Evolutionary conservation across 1,139 yeast genomes (phyloP), one percentile per base, ranked within the genome.

Genomic region (Pichia sp.): DNA sequence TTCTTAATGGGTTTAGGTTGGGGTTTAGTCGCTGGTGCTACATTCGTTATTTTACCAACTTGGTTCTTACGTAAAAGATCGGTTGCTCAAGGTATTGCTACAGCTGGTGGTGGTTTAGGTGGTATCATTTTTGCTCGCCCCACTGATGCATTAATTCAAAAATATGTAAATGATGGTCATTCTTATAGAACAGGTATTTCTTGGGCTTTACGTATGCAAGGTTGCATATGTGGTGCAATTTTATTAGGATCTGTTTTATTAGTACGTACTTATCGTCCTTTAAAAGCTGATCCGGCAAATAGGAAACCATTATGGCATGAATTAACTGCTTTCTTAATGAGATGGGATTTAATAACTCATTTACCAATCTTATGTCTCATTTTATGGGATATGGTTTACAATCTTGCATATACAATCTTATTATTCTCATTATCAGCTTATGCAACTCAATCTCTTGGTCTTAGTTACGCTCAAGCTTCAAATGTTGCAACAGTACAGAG

Each of bases 201-300:
- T 43, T 80, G 88, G 88, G 81, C 88, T 0, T 63, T 81, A 45
- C 62, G 89, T 46, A 71, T 79, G 71, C 63, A 72, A 33, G 80
- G 77, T 1, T 58, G 72, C 26, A 61, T 66, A 14, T 61, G 69
- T 26, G 63, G 68, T 1, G 56, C 60, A 5, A 54, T 66, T 35
- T 51, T 66, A 34, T 28, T 58, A 0, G 36, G 64, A 7, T 64
- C 73, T 2, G 61, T 67, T 17, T 41, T 69, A 14, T 56, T 80
- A 30, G 60, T 79, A 44, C 66, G 64, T 43, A 72, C 77, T 21
- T 61, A 79, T 42, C 64, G 63, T 41, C 65, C 67, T 5, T 54
- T 61, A 25, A 61, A 55, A 45, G 45, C 44, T 33, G 18, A 38
- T 6, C 60, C 61, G 12, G 53, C 50, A 31, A 37, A 33, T 4